Base-by-base conservation (phyloP, 139 green algal species). In the Trebouxia sp. region DNA sequence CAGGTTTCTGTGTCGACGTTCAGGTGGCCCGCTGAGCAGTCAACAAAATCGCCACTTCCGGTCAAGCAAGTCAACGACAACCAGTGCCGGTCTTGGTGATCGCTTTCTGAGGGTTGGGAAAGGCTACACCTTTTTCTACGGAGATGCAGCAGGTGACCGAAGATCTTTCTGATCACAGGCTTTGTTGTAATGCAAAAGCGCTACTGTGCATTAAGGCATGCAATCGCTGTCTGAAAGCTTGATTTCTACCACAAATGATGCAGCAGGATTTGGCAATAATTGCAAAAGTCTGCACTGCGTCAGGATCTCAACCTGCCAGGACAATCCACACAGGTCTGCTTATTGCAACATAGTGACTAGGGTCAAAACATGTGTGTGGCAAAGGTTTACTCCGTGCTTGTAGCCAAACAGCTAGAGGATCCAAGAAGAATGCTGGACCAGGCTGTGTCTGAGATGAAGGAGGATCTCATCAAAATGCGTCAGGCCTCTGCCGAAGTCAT, bases 361-460 rank as follows among this genome's bases (percentile, higher is more conserved):
- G 24, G 76, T 30, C 15, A 22, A 37, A 8, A 35, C 20, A 41
- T 65, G n/a, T 35, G 5, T 24, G n/a, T n/a, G n/a, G n/a, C n/a
- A n/a, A n/a, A n/a, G n/a, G n/a, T n/a, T n/a, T n/a, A n/a, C n/a
- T 20, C 10, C n/a, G 53, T 14, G 26, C 28, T 14, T 84, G 80
- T 88, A 95, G 94, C 97, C 26, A 87, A 65, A 43, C 72, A 58
- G 3, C 92, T 92, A 3, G 94, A 98, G 86, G 97, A 99, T 76
- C 97, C 97, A 0, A 94, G 99, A 86, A 99, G 98, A 83, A 92
- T 99, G 1, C 88, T 99, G 81, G 97, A 99, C 41, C 90, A 96
- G 88, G 95, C 96, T 0, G 97, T 99, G 41, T 85, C 86, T n/a
- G 97, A 99, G 78, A 99, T 99, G 97, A 51, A 98, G 87, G 87